Conservation (phyloP, 2,329 filamentous ascomycete species). For the Sclerotiophoma versabilis region DNA sequence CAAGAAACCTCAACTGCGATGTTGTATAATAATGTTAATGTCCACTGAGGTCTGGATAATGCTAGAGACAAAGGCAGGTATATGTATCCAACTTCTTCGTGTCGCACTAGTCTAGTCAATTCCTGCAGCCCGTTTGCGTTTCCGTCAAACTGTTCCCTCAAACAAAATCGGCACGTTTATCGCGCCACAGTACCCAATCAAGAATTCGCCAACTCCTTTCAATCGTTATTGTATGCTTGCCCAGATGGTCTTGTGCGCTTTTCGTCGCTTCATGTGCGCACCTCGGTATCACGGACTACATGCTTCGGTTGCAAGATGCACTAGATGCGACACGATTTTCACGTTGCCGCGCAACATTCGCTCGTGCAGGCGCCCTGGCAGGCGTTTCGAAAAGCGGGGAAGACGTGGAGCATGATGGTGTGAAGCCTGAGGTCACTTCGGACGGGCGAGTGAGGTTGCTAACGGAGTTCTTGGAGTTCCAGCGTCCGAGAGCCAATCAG, state of each 20-base stretch:
- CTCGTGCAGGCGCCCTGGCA: slow-evolving; percentile 1
- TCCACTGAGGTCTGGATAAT: not conserved
- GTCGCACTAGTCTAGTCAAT: slow-evolving; percentile 11
- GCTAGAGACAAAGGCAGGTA: slow-evolving; percentile 3
- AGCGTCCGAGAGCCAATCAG: slow-evolving; percentile 11
- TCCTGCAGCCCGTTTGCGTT: not conserved
- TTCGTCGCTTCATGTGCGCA: slow-evolving; percentile 9
- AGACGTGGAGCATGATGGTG: not conserved
- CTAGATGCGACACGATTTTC: not conserved
- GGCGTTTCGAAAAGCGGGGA: slow-evolving; percentile 12
- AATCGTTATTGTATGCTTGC: not conserved
- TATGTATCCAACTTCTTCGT: slow-evolving; percentile 8
- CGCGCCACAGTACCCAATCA: slow-evolving; percentile 6
- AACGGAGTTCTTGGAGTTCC: slow-evolving; percentile 10
- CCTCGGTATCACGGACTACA: slow-evolving; percentile 5
- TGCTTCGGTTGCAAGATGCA: not conserved
- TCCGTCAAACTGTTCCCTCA: not conserved
- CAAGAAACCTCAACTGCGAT: not conserved
- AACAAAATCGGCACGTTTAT: not conserved
- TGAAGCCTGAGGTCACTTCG: not conserved
- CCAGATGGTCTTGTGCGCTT: not conserved
- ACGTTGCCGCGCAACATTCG: not conserved
- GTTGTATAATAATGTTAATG: not conserved
- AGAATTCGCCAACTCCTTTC: not conserved
- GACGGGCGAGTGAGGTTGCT: slow-evolving; percentile 1